Percentiles rank a stretch among this genome's conserved stretches.
These are phyloP conservation scores for Allium fistulosum DNA, from an alignment of 106 monocot species.

Conservation along the genomic window DNA sequence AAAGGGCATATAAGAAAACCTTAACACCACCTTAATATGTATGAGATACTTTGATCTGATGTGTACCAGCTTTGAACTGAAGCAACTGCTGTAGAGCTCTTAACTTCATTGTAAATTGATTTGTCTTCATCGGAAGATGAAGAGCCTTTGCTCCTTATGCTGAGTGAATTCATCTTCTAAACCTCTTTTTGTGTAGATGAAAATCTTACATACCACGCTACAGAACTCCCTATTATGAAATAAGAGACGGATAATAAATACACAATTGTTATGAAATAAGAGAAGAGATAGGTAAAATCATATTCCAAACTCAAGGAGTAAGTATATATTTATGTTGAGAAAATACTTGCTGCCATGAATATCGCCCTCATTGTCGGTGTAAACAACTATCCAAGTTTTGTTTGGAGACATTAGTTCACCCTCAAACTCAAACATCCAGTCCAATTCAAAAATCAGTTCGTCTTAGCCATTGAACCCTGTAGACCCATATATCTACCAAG, in stretches of 20 bases:
- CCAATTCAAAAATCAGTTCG: slow-evolving; percentile 47
- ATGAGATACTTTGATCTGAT: no score
- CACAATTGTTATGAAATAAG: background rate
- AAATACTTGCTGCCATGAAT: slow-evolving; percentile 65
- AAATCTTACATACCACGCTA: slow-evolving; percentile 61
- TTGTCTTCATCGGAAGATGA: slow-evolving; percentile 6
- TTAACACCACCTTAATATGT: no score
- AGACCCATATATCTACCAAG: slow-evolving; percentile 77
- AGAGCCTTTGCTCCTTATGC: slow-evolving; percentile 22
- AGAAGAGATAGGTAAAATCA: background rate
- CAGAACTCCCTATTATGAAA: slow-evolving; percentile 50
- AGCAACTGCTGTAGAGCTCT: background rate
- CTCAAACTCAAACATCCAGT: slow-evolving; percentile 66
- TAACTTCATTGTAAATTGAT: slow-evolving; percentile 14
- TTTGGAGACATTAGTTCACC: slow-evolving; percentile 43
- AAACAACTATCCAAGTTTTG: slow-evolving; percentile 60
- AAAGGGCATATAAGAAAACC: no score
- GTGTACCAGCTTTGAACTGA: no score
- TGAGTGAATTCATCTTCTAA: slow-evolving; percentile 53
- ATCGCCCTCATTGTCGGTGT: slow-evolving; percentile 71
- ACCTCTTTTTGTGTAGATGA: slow-evolving; percentile 63
- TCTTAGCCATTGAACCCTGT: slow-evolving; percentile 45
- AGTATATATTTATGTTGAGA: background rate
- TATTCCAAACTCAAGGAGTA: background rate
- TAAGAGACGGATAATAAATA: background rate